phyloP scores from a whole-genome alignment of 75 land plant species.

The Pinus tabuliformis region DNA sequence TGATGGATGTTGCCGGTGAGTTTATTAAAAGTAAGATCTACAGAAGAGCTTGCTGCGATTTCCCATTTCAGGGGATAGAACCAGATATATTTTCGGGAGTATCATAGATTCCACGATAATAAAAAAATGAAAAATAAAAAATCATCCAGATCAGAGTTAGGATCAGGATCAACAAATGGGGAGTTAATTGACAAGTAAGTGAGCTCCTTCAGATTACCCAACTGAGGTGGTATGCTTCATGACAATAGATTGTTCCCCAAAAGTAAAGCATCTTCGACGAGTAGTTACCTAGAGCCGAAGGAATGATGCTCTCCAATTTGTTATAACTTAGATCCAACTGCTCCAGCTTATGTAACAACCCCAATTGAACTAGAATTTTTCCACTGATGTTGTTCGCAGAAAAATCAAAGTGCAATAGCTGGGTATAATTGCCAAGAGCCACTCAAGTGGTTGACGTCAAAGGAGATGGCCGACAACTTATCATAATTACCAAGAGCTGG shows the following conservation, averaged over 20 bases:
- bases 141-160: no score
- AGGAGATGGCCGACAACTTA: neutral
- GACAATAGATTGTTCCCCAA: slow-evolving; percentile 10
- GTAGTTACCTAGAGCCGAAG: slow-evolving; percentile 8
- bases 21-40: no score
- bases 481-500: neutral
- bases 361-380: slow-evolving; percentile 8
- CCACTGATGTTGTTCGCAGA: slow-evolving; percentile 15
- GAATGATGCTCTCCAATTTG: slow-evolving; percentile 11
- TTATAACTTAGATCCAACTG: slow-evolving; percentile 19
- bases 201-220: neutral
- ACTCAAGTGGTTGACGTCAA: neutral
- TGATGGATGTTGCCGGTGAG: no score
- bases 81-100: no score
- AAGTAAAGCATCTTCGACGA: slow-evolving; percentile 3
- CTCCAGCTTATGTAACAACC: slow-evolving; percentile 1
- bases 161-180: no score
- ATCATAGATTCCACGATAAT: no score
- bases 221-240: slow-evolving; percentile 11
- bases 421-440: neutral
- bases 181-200: no score
- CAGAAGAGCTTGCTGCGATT: no score
- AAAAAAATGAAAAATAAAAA: no score
- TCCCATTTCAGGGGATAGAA: no score
- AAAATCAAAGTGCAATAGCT: neutral